A percentile compares a stretch with the other conserved stretches of the same genome.
Conservation (phyloP, 2,329 filamentous ascomycete species). For the Fusarium ambrosium region DNA sequence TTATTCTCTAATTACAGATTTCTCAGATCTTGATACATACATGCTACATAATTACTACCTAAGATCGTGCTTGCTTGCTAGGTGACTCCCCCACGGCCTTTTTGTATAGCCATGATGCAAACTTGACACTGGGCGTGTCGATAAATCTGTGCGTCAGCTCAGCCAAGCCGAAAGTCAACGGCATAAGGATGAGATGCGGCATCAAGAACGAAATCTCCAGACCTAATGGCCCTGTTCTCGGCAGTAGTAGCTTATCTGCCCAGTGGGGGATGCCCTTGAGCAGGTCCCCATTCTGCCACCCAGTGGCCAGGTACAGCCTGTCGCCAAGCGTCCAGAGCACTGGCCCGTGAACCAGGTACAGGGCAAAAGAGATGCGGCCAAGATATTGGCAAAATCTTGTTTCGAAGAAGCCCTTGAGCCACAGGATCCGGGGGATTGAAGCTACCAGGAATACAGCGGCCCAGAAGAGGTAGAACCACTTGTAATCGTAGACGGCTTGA, state of each 20-base stretch:
- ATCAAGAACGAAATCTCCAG: slow-evolving; percentile 71
- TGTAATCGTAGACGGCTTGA: slow-evolving; percentile 74
- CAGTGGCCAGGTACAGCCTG: slow-evolving; percentile 72
- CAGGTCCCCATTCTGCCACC: slow-evolving; percentile 66
- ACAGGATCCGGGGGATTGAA: slow-evolving; percentile 68
- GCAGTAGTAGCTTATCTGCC: slow-evolving; percentile 68
- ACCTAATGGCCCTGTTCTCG: slow-evolving; percentile 69
- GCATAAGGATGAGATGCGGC: slow-evolving; percentile 71
- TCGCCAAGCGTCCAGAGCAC: slow-evolving; percentile 72
- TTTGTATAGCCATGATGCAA: slow-evolving; percentile 70
- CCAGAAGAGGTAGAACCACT: slow-evolving; percentile 77
- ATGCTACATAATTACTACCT: background rate
- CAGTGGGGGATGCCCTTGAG: slow-evolving; percentile 66
- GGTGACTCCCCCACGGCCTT: slow-evolving; percentile 51
- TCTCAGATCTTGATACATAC: background rate
- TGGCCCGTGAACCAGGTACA: slow-evolving; percentile 76
- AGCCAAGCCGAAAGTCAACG: slow-evolving; percentile 70
- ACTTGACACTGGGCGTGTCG: slow-evolving; percentile 71
- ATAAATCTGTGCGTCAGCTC: slow-evolving; percentile 68
- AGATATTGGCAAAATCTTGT: slow-evolving; percentile 71
- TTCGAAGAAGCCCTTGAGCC: slow-evolving; percentile 72
- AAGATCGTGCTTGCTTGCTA: slow-evolving; percentile 36
- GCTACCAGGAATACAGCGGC: slow-evolving; percentile 70
- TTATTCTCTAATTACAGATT: slow-evolving; percentile 15
- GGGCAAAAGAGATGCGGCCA: slow-evolving; percentile 71